Conservation (phyloP, 106 monocot species). For the Iris macrosiphon region DNA sequence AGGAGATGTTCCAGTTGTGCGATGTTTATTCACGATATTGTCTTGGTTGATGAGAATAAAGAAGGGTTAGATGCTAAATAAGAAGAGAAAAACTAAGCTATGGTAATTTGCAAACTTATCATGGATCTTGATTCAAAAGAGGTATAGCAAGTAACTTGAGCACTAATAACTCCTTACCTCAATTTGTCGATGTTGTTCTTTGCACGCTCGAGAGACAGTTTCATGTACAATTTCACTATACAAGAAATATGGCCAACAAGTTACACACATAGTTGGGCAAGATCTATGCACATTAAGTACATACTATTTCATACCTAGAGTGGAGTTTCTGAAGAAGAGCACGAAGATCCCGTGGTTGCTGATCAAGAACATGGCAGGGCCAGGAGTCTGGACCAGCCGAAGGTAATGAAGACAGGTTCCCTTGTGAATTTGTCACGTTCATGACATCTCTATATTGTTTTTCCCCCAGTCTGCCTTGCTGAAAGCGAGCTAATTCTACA, state of each 20-base stretch:
- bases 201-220: conserved; percentile 77
- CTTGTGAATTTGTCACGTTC: conserved; percentile 34
- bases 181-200: conserved; percentile 94
- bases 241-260: conserved; percentile 7
- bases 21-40: too few species aligned
- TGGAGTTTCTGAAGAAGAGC: conserved; percentile 96
- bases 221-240: conserved; percentile 87
- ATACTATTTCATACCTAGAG: conserved; percentile 50
- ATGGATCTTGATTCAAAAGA: too few species aligned
- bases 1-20: too few species aligned
- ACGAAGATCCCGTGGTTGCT: conserved; percentile 78
- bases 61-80: too few species aligned
- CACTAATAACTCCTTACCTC: conserved; percentile 53
- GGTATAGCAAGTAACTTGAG: too few species aligned
- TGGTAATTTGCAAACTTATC: too few species aligned
- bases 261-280: not conserved
- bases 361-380: conserved; percentile 80
- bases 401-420: conserved; percentile 6
- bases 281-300: not conserved
- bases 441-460: conserved; percentile 45
- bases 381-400: conserved; percentile 64
- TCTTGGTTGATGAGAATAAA: too few species aligned
- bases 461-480: conserved; percentile 25
- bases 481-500: conserved; percentile 48
- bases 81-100: too few species aligned